These are phyloP conservation scores for Eucalyptus camaldulensis DNA, from an alignment of 345 rosid species.

Conservation along the genomic window DNA sequence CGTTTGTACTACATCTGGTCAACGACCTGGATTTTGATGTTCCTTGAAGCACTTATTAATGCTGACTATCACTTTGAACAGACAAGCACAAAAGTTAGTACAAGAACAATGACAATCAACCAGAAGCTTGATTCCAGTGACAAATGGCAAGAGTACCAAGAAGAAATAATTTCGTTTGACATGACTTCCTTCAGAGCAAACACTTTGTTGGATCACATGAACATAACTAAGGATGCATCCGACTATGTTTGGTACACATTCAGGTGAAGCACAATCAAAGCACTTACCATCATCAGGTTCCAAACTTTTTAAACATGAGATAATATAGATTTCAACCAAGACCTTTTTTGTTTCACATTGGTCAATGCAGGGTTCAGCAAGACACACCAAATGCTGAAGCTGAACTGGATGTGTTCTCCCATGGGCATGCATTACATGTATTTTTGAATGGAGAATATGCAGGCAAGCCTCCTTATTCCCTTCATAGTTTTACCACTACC, in stretches of 20 bases:
- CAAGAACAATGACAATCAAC: conserved; percentile 31
- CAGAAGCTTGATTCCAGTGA: conserved; percentile 15
- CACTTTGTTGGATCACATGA: conserved; percentile 53
- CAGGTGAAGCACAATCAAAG: conserved; percentile 16
- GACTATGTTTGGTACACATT: conserved; percentile 79
- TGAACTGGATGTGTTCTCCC: conserved; percentile 32
- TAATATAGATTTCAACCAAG: neutral
- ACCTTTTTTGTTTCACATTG: neutral
- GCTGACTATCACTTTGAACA: conserved; percentile 2
- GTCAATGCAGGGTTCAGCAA: conserved; percentile 25
- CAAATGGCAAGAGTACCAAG: conserved; percentile 48
- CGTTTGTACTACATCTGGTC: neutral
- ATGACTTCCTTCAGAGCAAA: conserved; percentile 34
- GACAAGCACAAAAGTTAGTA: conserved; percentile 36
- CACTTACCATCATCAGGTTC: neutral
- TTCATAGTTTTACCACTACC: neutral
- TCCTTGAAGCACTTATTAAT: neutral
- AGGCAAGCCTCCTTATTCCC: conserved; percentile 16
- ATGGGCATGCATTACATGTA: conserved; percentile 60
- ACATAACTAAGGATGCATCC: conserved; percentile 56
- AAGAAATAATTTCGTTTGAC: conserved; percentile 34
- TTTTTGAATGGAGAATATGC: conserved; percentile 43
- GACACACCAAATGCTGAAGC: conserved; percentile 9
- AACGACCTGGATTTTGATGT: neutral
- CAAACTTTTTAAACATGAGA: neutral